These are phyloP conservation scores for Jacaranda mimosifolia DNA, from an alignment of 257 asterid genomes.

Conservation along the genomic window DNA sequence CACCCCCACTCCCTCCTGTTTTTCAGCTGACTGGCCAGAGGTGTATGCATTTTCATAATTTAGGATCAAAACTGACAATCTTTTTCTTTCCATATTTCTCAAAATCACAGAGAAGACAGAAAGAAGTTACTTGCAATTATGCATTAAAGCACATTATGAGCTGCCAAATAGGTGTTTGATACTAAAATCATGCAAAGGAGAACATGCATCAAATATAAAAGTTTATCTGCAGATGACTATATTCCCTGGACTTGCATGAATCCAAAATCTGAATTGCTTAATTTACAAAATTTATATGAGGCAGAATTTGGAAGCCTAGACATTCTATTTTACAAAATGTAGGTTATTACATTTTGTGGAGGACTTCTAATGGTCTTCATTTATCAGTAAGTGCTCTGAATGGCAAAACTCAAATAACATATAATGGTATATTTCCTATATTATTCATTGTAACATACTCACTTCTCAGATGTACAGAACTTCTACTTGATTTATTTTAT, in stretches of 20 bases:
- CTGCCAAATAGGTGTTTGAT: neutral
- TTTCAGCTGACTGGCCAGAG: too few relatives aligned
- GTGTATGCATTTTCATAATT: too few relatives aligned
- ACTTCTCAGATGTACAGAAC: neutral
- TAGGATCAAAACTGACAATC: too few relatives aligned
- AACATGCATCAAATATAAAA: neutral
- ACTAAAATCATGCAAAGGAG: neutral
- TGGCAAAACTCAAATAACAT: slow-evolving; percentile 7
- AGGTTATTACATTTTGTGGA: neutral
- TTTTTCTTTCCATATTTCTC: too few relatives aligned
- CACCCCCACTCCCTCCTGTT: too few relatives aligned
- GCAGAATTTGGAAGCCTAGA: neutral
- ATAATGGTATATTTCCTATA: neutral
- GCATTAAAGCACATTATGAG: neutral
- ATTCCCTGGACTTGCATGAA: slow-evolving; percentile 14
- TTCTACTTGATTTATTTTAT: neutral
- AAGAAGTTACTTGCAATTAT: neutral
- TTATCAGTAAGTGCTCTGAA: slow-evolving; percentile 13
- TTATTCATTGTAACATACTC: neutral
- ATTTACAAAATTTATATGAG: neutral
- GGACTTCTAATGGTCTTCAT: neutral
- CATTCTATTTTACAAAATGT: too few relatives aligned
- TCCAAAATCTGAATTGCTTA: neutral
- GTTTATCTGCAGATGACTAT: neutral
- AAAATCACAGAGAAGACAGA: neutral